Evolutionary conservation across 495 filamentous ascomycete genomes (phyloP).

Genomic region (Apiosordaria backusii): DNA sequence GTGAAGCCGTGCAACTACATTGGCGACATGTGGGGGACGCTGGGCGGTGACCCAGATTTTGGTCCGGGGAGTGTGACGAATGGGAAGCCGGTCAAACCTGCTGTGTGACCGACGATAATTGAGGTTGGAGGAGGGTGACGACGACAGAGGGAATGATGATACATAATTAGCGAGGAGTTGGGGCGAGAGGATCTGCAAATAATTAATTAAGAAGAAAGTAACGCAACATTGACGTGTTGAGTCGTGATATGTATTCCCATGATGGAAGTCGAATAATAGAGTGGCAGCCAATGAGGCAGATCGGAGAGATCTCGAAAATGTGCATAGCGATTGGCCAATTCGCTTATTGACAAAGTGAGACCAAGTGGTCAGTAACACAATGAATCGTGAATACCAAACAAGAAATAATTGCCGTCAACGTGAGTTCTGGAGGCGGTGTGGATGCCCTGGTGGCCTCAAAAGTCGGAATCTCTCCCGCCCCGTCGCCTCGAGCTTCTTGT

Average conservation of each 20-base stretch:
- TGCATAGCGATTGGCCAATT: constrained; percentile 20
- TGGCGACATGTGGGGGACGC: constrained; percentile 66
- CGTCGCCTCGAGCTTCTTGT: too few relatives aligned
- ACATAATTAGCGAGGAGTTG: background rate
- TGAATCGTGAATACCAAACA: background rate
- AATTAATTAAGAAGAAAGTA: background rate
- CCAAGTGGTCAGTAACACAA: background rate
- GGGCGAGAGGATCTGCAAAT: background rate
- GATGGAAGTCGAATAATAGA: background rate
- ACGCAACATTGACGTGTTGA: background rate
- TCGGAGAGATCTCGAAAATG: background rate
- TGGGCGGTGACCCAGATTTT: constrained; percentile 65
- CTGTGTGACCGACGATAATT: background rate
- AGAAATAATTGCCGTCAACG: background rate
- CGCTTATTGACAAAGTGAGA: background rate
- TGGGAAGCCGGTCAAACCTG: constrained; percentile 20
- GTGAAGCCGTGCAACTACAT: constrained; percentile 65
- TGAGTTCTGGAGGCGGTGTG: too few relatives aligned
- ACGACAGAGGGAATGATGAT: background rate
- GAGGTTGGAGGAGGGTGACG: background rate
- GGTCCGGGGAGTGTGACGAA: constrained; percentile 49
- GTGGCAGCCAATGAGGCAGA: background rate
- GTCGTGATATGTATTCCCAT: background rate
- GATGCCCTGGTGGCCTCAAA: too few relatives aligned
- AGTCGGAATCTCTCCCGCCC: too few relatives aligned